Percentiles rank a stretch among this genome's conserved stretches.
phyloP scores from a whole-genome alignment of 345 rosid species.

The Rhodamnia argentea region DNA sequence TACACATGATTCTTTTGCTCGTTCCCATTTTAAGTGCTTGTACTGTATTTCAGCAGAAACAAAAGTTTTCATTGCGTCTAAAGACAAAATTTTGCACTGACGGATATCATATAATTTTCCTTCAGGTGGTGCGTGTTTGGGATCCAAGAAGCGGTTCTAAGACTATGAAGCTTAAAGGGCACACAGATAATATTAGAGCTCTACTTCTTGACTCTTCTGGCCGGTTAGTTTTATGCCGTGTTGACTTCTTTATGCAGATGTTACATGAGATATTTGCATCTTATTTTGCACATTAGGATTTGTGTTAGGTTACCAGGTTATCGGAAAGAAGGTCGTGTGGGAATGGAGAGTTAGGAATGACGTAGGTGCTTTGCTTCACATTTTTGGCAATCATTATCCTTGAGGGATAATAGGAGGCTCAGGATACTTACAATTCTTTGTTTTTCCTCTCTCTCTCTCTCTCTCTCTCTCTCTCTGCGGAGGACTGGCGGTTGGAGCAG shows the following conservation, averaged over 20 bases:
- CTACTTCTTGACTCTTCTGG: slow-evolving; percentile 90
- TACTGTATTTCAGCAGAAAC: background rate
- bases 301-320: background rate
- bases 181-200: slow-evolving; percentile 89
- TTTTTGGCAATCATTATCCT: background rate
- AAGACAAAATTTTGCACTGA: background rate
- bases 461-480: background rate
- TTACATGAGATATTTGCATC: background rate
- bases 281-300: background rate
- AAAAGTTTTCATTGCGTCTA: background rate
- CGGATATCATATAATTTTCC: background rate
- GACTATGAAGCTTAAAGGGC: slow-evolving; percentile 95
- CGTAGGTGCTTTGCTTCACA: background rate
- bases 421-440: background rate
- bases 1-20: background rate
- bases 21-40: background rate
- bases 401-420: background rate
- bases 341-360: background rate
- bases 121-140: slow-evolving; percentile 98
- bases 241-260: background rate
- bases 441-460: background rate
- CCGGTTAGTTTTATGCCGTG: slow-evolving; percentile 40
- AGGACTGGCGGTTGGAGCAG: background rate
- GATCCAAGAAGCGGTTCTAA: slow-evolving; percentile 96
- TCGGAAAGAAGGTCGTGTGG: background rate